A percentile compares a stretch with the other conserved stretches of the same genome.
These are phyloP conservation scores for Auricularia heimuer DNA, from an alignment of 768 basidiomycete species.

Conservation along the genomic window DNA sequence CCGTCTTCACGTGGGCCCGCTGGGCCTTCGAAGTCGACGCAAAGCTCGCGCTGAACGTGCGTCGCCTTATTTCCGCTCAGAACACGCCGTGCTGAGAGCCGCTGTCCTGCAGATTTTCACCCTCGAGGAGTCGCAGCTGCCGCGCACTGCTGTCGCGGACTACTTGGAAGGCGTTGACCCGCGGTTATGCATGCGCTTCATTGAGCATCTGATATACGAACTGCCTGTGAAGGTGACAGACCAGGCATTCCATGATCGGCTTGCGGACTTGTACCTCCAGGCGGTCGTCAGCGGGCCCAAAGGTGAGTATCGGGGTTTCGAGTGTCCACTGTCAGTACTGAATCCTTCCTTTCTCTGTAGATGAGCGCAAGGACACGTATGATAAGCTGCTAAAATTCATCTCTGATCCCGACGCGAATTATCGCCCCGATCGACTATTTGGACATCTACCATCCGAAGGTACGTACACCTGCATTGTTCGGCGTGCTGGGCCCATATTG, in stretches of 20 bases:
- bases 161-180: constrained; percentile 68
- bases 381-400: constrained; percentile 72
- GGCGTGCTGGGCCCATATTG: background rate
- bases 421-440: constrained; percentile 71
- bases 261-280: constrained; percentile 78
- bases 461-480: constrained; percentile 21
- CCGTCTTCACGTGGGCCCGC: constrained; percentile 69
- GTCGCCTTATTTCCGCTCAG: background rate
- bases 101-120: constrained; percentile 66
- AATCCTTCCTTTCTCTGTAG: constrained; percentile 22
- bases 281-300: background rate
- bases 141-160: constrained; percentile 61
- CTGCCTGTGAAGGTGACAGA: constrained; percentile 46
- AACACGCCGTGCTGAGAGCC: background rate
- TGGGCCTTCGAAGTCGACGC: constrained; percentile 79
- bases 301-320: background rate
- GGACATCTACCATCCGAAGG: constrained; percentile 75
- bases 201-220: constrained; percentile 77
- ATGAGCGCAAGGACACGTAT: constrained; percentile 41
- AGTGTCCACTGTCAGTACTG: constrained; percentile 4
- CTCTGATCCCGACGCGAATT: constrained; percentile 47
- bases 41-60: constrained; percentile 68
- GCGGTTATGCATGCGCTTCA: constrained; percentile 61
- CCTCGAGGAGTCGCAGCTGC: constrained; percentile 89
- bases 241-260: constrained; percentile 71